These are phyloP conservation scores for Arthrocladium fulminans DNA, from an alignment of 2,329 filamentous ascomycete genomes.

Conservation along the genomic window DNA sequence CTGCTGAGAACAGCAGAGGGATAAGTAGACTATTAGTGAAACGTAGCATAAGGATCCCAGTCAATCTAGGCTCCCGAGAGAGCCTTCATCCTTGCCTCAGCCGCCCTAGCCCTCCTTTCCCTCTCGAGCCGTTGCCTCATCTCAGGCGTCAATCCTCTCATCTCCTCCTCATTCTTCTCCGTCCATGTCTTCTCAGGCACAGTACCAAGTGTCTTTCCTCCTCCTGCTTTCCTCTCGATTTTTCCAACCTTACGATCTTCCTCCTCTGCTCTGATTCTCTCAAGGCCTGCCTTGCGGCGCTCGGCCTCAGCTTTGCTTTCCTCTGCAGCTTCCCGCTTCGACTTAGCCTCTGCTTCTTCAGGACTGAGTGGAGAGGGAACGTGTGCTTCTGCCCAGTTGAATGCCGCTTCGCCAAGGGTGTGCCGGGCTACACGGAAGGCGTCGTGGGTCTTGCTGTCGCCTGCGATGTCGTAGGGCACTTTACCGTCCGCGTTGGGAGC, in stretches of 20 bases:
- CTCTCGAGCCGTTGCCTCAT: slow-evolving; percentile 76
- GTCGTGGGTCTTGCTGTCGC: slow-evolving; percentile 76
- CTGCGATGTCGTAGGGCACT: slow-evolving; percentile 75
- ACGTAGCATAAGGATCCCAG: neutral
- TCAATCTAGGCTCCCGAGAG: slow-evolving; percentile 41
- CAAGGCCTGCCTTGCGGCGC: slow-evolving; percentile 64
- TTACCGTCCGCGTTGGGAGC: slow-evolving; percentile 65
- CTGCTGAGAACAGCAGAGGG: neutral
- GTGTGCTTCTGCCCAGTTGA: slow-evolving; percentile 68
- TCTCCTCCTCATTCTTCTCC: slow-evolving; percentile 75
- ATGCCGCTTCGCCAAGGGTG: slow-evolving; percentile 67
- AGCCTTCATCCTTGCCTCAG: slow-evolving; percentile 72
- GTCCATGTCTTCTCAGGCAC: slow-evolving; percentile 60
- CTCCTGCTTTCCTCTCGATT: slow-evolving; percentile 43
- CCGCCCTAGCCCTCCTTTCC: slow-evolving; percentile 81
- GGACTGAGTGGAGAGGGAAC: slow-evolving; percentile 64
- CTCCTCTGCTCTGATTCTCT: slow-evolving; percentile 60
- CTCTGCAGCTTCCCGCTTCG: slow-evolving; percentile 61
- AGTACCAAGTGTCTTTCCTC: slow-evolving; percentile 46
- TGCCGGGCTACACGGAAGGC: slow-evolving; percentile 81
- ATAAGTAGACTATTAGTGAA: neutral
- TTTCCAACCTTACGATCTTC: slow-evolving; percentile 28
- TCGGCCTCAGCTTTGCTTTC: slow-evolving; percentile 59
- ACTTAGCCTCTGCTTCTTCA: slow-evolving; percentile 60
- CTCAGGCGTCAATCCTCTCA: slow-evolving; percentile 75